These are phyloP conservation scores for Crithidia brevicula DNA, from an alignment of 208 protist genomes.

Conservation along the genomic window DNA sequence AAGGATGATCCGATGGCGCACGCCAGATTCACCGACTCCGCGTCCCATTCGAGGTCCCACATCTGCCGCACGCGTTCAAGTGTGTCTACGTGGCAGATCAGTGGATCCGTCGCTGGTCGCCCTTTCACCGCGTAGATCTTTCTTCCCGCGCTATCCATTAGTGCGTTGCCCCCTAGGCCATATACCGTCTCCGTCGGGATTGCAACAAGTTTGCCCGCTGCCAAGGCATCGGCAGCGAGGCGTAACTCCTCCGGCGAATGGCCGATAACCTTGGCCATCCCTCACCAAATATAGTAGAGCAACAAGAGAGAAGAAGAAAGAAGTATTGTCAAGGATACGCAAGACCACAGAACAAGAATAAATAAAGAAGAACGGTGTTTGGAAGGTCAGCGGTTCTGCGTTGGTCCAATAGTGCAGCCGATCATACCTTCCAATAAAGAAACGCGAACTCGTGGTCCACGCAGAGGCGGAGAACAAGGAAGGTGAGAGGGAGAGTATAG, in stretches of 20 bases:
- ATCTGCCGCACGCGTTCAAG: conserved; percentile 66
- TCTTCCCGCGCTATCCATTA: conserved; percentile 76
- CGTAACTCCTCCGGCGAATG: conserved; percentile 46
- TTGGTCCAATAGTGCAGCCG: too few relatives aligned
- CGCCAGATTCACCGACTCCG: conserved; percentile 55
- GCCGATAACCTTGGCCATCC: conserved; percentile 61
- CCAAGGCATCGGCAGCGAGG: conserved; percentile 53
- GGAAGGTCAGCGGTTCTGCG: too few relatives aligned
- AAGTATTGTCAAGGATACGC: neutral
- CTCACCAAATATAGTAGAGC: neutral
- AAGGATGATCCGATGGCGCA: conserved; percentile 61
- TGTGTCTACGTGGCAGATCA: conserved; percentile 95
- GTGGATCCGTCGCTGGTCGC: conserved; percentile 94
- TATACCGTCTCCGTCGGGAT: conserved; percentile 99
- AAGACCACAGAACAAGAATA: conserved; percentile 12
- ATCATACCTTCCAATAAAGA: too few relatives aligned
- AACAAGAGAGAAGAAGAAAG: neutral
- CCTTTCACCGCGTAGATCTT: conserved; percentile 97
- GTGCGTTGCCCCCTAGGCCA: conserved; percentile 96
- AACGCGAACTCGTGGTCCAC: too few relatives aligned
- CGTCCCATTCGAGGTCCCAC: conserved; percentile 60
- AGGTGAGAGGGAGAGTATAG: too few relatives aligned
- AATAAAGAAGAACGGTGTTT: conserved; percentile 10
- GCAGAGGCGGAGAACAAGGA: too few relatives aligned
- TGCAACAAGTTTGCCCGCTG: conserved; percentile 87